phyloP scores from a whole-genome alignment of 805 yeast genomes.

The Yarrowia keelungensis region DNA sequence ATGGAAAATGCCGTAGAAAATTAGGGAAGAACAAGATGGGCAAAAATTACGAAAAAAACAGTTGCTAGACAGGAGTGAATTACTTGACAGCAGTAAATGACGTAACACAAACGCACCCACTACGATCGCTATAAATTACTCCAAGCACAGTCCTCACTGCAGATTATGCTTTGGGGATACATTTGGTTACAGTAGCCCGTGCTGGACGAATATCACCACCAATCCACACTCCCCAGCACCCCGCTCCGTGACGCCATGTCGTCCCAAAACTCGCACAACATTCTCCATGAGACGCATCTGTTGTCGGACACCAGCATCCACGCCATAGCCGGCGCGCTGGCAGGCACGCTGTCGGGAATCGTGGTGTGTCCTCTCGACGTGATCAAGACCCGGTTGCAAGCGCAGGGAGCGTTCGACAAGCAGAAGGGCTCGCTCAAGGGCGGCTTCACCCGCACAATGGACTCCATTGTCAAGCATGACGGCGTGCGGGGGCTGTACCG shows the following conservation, averaged over 20 bases:
- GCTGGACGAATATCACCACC: slow-evolving; percentile 2
- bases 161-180: slow-evolving; percentile 23
- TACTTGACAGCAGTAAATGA: too few relatives aligned
- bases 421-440: slow-evolving; percentile 36
- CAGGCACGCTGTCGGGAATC: slow-evolving; percentile 89
- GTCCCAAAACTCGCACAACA: slow-evolving; percentile 39
- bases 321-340: slow-evolving; percentile 89
- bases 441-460: slow-evolving; percentile 60
- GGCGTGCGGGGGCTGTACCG: slow-evolving; percentile 84
- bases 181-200: slow-evolving; percentile 15
- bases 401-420: slow-evolving; percentile 63
- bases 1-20: not conserved
- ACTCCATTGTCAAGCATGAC: slow-evolving; percentile 73
- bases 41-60: not conserved
- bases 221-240: not conserved
- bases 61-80: too few relatives aligned
- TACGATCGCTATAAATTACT: slow-evolving; percentile 17
- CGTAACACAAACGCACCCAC: not conserved
- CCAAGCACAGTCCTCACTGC: not conserved
- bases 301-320: slow-evolving; percentile 54
- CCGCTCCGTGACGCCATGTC: slow-evolving; percentile 31
- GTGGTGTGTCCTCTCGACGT: slow-evolving; percentile 95
- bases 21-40: too few relatives aligned
- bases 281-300: slow-evolving; percentile 38
- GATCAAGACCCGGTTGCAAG: slow-evolving; percentile 91